Percentiles rank a stretch among this genome's conserved stretches.
These are phyloP conservation scores for Monosporozyma servazzii DNA, from an alignment of 805 yeast genomes.

Conservation along the genomic window DNA sequence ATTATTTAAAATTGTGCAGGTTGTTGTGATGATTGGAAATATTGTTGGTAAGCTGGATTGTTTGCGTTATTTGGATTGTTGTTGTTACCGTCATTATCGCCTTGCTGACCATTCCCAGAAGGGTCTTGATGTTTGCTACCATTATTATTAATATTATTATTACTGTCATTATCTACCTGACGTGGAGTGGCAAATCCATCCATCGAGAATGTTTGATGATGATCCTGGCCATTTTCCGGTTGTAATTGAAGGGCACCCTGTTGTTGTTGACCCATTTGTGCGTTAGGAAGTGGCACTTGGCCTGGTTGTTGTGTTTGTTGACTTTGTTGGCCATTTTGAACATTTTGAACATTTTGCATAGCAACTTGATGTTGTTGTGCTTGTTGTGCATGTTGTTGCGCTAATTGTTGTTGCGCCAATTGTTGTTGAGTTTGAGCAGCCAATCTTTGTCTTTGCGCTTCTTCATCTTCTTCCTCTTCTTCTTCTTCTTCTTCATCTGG, in stretches of 20 bases:
- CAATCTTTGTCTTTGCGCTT: slow-evolving; percentile 21
- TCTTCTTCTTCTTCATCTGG: slow-evolving; percentile 81
- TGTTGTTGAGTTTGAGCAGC: slow-evolving; percentile 1
- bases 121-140: slow-evolving; percentile 17
- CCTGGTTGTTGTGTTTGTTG: slow-evolving; percentile 7
- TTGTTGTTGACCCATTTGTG: background rate
- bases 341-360: background rate
- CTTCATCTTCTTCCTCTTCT: slow-evolving; percentile 44
- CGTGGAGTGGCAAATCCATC: slow-evolving; percentile 3
- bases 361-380: slow-evolving; percentile 4
- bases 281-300: slow-evolving; percentile 3
- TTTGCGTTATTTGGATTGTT: slow-evolving; percentile 32
- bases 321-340: too few species aligned
- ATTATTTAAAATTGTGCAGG: slow-evolving; percentile 34
- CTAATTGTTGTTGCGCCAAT: slow-evolving; percentile 1
- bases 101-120: background rate
- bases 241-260: background rate
- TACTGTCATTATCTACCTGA: slow-evolving; percentile 22
- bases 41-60: slow-evolving; percentile 53
- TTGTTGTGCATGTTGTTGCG: slow-evolving; percentile 2
- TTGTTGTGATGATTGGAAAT: slow-evolving; percentile 51
- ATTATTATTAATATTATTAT: slow-evolving; percentile 34
- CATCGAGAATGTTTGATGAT: slow-evolving; percentile 33
- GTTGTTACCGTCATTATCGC: background rate
- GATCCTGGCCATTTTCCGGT: background rate